phyloP scores from a whole-genome alignment of 2,329 filamentous ascomycete species.

The Thelonectria blattea region DNA sequence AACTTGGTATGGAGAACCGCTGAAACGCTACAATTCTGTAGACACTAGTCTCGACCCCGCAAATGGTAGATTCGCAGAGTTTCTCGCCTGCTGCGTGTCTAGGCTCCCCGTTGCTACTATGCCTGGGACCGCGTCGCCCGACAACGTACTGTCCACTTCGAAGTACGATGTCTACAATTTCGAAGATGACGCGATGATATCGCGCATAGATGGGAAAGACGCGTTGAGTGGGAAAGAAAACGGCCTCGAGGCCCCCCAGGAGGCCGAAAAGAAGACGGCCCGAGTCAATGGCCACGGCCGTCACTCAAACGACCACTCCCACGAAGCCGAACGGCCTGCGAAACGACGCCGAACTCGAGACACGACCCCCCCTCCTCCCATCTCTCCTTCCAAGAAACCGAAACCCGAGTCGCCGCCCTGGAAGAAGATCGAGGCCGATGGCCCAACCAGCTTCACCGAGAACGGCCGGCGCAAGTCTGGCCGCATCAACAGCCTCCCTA shows the following conservation, averaged over 20 bases:
- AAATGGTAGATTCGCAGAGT: slow-evolving; percentile 65
- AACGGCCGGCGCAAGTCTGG: slow-evolving; percentile 74
- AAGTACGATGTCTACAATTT: slow-evolving; percentile 36
- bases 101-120: slow-evolving; percentile 57
- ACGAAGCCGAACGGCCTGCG: slow-evolving; percentile 56
- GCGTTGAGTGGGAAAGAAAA: slow-evolving; percentile 24
- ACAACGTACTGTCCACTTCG: slow-evolving; percentile 46
- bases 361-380: slow-evolving; percentile 49
- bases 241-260: slow-evolving; percentile 15
- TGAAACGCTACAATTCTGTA: slow-evolving; percentile 55
- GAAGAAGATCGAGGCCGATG: slow-evolving; percentile 85
- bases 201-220: slow-evolving; percentile 28
- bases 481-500: slow-evolving; percentile 63
- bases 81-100: slow-evolving; percentile 54
- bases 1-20: slow-evolving; percentile 54
- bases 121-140: slow-evolving; percentile 65
- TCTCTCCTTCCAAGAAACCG: slow-evolving; percentile 51
- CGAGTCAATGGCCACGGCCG: slow-evolving; percentile 40
- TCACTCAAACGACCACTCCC: slow-evolving; percentile 48
- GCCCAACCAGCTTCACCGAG: slow-evolving; percentile 82
- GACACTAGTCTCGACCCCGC: slow-evolving; percentile 61
- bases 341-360: slow-evolving; percentile 71
- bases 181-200: slow-evolving; percentile 33
- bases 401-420: slow-evolving; percentile 81
- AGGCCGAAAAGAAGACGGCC: slow-evolving; percentile 34